Conservation (phyloP, 371 early-diverging fungal species). For the Apophysomyces variabilis region DNA sequence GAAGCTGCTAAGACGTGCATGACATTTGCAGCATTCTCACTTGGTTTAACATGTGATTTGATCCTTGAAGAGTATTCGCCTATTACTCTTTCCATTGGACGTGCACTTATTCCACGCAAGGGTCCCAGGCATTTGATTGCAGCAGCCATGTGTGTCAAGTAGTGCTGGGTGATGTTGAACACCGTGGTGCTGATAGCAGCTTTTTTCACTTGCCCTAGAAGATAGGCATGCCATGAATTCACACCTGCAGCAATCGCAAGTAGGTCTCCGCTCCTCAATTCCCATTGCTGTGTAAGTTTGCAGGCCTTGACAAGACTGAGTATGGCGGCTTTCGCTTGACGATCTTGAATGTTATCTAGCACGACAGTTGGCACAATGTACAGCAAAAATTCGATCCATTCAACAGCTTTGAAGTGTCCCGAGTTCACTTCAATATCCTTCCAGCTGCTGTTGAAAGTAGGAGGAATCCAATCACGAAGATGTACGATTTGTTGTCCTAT, state of each 20-base stretch:
- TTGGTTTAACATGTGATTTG: not conserved
- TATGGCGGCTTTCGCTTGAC: not conserved
- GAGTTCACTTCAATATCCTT: too few species aligned
- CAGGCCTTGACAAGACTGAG: not conserved
- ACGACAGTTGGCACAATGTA: not conserved
- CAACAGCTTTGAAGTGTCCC: not conserved
- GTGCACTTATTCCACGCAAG: not conserved
- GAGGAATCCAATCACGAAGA: not conserved
- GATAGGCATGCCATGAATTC: not conserved
- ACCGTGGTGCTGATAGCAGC: not conserved
- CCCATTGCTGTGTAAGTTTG: not conserved
- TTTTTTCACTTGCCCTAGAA: not conserved
- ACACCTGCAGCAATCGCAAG: not conserved
- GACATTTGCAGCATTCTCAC: not conserved
- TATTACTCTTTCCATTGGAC: not conserved
- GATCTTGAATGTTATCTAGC: not conserved
- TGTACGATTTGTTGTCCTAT: not conserved
- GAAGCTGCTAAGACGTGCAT: not conserved
- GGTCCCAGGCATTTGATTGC: not conserved
- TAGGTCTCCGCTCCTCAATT: not conserved
- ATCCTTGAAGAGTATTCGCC: not conserved
- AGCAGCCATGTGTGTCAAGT: not conserved
- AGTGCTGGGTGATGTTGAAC: not conserved
- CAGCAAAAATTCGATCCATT: not conserved
- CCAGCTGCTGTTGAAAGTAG: not conserved